Evolutionary conservation across 176 grass and related monocot species (phyloP), one percentile per base, ranked within the genome.

Genomic region (Oryza punctata): DNA sequence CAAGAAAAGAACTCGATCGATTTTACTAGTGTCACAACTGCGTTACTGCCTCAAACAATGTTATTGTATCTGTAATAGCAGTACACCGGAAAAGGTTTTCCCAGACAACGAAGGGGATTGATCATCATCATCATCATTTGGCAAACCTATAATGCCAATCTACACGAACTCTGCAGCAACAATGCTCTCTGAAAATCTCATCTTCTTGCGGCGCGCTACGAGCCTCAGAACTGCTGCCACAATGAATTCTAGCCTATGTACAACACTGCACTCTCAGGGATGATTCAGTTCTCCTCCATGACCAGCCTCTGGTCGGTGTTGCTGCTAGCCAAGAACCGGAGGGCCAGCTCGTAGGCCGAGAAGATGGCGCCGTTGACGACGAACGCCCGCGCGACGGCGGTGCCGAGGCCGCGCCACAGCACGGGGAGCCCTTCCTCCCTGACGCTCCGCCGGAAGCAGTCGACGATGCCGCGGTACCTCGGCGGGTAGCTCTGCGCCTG

Each of bases 291-390:
- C 68, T 97, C 91, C 89, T 94, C 91, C 77, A 91, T 89, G 18
- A 90, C 82, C 63, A 90, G 67, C 74, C 30, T 77, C 73, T 74
- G 75, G 13, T 45, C 88, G 80, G 29, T 47, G 82, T n/a, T 41
- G 61, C 47, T 85, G 19, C 84, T 68, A 18, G 81, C 88, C 78
- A 99, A 67, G 81, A 93, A 92, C n/a, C 91, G 80, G 10, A 96
- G 88, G 8, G 93, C 93, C 10, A 96, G 80, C 86, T 99, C 93
- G 26, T 99, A 99, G 38, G 96, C 93, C 0, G 91, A 86, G 84
- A 99, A 99, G 84, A 99, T 99, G 47, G 96, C 91, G 25, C 96
- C 96, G 10, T 99, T 99, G 72, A 99, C 93, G 16, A 99, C 83
- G 63, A 96, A 99, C 2, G 93, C 96, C 26, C 96, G 80, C 6